These are phyloP conservation scores for Mangifera indica DNA, from an alignment of 345 rosid species.

Conservation along the genomic window DNA sequence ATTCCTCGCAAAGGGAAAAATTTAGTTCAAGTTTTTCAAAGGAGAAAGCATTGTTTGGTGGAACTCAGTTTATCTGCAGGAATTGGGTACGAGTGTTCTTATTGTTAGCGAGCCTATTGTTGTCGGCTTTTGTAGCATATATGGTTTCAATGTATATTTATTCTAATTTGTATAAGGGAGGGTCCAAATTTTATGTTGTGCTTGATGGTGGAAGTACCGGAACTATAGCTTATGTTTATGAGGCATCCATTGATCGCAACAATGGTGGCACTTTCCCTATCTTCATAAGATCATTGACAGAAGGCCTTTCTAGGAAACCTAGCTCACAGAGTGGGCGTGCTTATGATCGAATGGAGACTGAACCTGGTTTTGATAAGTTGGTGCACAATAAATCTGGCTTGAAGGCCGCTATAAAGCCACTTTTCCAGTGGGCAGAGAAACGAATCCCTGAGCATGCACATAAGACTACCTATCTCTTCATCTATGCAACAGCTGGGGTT, in stretches of 20 bases:
- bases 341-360: constrained; percentile 97
- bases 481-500: constrained; percentile 97
- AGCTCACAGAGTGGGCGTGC: constrained; percentile 72
- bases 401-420: constrained; percentile 78
- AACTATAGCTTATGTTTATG: constrained; percentile 83
- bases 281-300: constrained; percentile 59
- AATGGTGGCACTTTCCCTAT: constrained; percentile 72
- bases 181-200: constrained; percentile 80
- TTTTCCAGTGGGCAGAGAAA: constrained; percentile 82
- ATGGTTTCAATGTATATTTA: constrained; percentile 52
- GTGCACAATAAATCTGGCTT: constrained; percentile 75
- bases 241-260: constrained; percentile 57
- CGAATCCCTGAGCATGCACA: constrained; percentile 85
- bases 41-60: constrained; percentile 57
- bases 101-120: constrained; percentile 51
- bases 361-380: constrained; percentile 88
- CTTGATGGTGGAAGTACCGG: constrained; percentile 99
- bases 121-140: constrained; percentile 58
- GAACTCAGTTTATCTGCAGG: constrained; percentile 44
- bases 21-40: constrained; percentile 72
- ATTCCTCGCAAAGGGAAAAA: constrained; percentile 50
- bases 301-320: constrained; percentile 67
- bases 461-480: constrained; percentile 74
- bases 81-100: constrained; percentile 60
- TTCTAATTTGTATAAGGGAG: constrained; percentile 73